A percentile compares a stretch with the other conserved stretches of the same genome.
Evolutionary conservation across 1,139 yeast genomes (phyloP).

Genomic region (Candida freyschussii): DNA sequence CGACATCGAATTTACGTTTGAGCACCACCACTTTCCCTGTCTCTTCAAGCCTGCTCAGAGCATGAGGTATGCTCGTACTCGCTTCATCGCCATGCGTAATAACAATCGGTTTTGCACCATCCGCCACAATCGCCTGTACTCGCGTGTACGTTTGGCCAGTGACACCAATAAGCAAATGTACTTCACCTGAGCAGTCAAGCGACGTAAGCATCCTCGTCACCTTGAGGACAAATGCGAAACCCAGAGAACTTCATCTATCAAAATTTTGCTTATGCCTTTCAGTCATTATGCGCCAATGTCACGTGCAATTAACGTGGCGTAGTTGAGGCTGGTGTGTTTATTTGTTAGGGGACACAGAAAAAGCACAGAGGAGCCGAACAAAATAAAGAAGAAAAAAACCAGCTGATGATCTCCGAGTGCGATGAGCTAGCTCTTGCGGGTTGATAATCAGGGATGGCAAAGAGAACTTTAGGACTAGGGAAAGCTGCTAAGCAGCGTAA

Average conservation of each 20-base stretch:
- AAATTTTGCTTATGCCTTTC: no score
- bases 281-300: no score
- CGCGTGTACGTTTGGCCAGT: slow-evolving; percentile 50
- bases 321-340: no score
- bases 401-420: no score
- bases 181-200: slow-evolving; percentile 46
- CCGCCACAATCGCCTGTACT: slow-evolving; percentile 41
- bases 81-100: slow-evolving; percentile 29
- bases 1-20: slow-evolving; percentile 33
- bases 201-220: slow-evolving; percentile 43
- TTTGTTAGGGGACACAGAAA: no score
- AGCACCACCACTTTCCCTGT: slow-evolving; percentile 31
- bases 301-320: no score
- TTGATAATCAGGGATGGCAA: no score
- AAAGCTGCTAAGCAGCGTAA: slow-evolving; percentile 28
- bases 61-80: slow-evolving; percentile 23
- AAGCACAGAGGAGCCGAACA: no score
- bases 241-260: no score
- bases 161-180: slow-evolving; percentile 60
- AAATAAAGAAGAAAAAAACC: no score
- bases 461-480: slow-evolving; percentile 67
- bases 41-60: slow-evolving; percentile 25
- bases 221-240: no score
- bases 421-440: no score
- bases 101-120: slow-evolving; percentile 58